Evolutionary conservation across 2,329 filamentous ascomycete genomes (phyloP), one percentile per base, ranked within the genome.

Genomic region (Ophiostoma angusticollis): DNA sequence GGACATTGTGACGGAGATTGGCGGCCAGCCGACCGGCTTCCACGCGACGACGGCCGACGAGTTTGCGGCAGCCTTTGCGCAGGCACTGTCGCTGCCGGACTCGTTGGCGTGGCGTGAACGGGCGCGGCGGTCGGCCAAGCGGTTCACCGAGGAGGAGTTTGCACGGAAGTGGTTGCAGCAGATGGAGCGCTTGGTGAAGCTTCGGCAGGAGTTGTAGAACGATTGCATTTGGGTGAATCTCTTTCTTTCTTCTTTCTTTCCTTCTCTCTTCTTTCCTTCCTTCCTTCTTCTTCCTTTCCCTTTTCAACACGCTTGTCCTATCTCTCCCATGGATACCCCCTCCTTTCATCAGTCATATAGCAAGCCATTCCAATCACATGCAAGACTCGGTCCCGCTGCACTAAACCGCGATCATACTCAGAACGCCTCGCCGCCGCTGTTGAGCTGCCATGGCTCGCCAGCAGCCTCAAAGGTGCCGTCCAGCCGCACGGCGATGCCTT

Each of bases 141-240:
- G 91, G 33, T 98, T 98, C 54, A 87, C 84, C 0, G 89, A 95
- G 53, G 78, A 81, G 50, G 82, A 80, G 43, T 98, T 98, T 62
- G 78, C 72, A 2, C 70, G 69, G 50, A 79, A 77, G 48, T 98
- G 91, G 89, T 60, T 84, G 31, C 58, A 59, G 22, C 74, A 93
- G 57, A 73, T 93, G 65, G 76, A 80, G 52, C 73, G 68, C 50
- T 64, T 96, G 43, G 73, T 95, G 17, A 58, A 55, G 9, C 31
- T 50, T 36, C 18, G 31, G 5, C 12, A 31, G 21, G 28, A 30
- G 21, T 7, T 6, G 16, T 36, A 13, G 7, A 30, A 16, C 14
- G 9, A 23, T 29, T 24, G 9, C 9, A 9, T 22, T 19, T 19
- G 7, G 2, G 12, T 30, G 9, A 19, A 17, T 3, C 25, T 28